These are phyloP conservation scores for Solanum infundibuliforme DNA, from an alignment of 257 asterid species.

Conservation along the genomic window DNA sequence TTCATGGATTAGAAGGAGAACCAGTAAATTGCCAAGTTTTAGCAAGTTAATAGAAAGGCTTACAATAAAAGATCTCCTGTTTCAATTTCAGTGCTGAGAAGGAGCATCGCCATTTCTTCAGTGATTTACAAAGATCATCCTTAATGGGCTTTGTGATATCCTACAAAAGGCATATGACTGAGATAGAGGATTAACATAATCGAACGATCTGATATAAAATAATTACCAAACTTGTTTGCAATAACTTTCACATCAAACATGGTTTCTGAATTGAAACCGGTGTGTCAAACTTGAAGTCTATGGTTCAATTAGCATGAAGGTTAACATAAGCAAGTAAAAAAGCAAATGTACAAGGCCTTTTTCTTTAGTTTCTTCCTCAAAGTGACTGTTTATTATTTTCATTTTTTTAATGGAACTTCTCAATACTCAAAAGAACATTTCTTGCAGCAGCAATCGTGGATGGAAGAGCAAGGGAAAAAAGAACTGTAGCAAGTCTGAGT, in stretches of 20 bases:
- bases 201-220: neutral
- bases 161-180: conserved; percentile 20
- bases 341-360: neutral
- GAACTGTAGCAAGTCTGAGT: neutral
- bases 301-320: neutral
- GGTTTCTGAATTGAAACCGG: neutral
- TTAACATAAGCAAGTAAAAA: neutral
- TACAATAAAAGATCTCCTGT: conserved; percentile 87
- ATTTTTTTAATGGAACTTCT: neutral
- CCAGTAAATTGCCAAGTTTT: neutral
- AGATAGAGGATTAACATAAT: neutral
- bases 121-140: conserved; percentile 61
- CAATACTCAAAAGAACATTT: neutral
- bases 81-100: conserved; percentile 84
- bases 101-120: conserved; percentile 69
- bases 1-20: neutral
- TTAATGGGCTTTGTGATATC: conserved; percentile 87
- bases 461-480: neutral
- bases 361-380: neutral
- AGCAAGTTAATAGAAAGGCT: conserved; percentile 12
- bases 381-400: neutral
- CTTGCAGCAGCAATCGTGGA: neutral
- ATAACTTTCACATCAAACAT: neutral
- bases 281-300: neutral
- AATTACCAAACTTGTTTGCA: neutral